Percentiles rank a stretch among this genome's conserved stretches.
Conservation (phyloP, 768 basidiomycete species). For the Mycena alexandri region DNA sequence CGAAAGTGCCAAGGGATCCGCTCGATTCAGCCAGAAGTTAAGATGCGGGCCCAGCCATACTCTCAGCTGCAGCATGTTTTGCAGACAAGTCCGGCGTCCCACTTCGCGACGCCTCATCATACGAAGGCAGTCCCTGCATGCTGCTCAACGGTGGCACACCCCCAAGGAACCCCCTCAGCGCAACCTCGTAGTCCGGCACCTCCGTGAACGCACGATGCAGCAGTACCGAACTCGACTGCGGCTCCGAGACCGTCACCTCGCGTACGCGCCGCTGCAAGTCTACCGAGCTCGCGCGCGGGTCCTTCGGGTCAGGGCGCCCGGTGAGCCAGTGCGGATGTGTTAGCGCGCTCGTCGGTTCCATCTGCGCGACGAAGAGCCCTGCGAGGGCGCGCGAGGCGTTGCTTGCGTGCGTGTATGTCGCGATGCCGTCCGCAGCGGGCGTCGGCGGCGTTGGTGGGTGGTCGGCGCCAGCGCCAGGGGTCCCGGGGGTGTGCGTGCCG, state of each 20-base stretch:
- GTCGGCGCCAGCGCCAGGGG: conserved; percentile 11
- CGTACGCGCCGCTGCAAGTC: conserved; percentile 37
- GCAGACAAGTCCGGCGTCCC: conserved; percentile 23
- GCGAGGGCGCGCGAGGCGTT: conserved; percentile 65
- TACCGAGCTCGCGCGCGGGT: conserved; percentile 32
- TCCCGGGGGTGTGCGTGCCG: conserved; percentile 6
- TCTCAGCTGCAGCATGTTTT: background rate
- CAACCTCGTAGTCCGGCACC: conserved; percentile 90
- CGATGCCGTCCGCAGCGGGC: conserved; percentile 45
- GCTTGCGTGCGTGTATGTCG: conserved; percentile 66
- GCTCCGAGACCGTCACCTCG: conserved; percentile 30
- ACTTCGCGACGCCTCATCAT: conserved; percentile 72
- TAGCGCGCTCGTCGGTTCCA: conserved; percentile 72
- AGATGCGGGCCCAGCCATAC: too few relatives aligned
- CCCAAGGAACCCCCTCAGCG: conserved; percentile 89
- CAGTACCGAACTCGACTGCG: conserved; percentile 45
- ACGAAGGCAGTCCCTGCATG: conserved; percentile 85
- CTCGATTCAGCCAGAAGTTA: too few relatives aligned
- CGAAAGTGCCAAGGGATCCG: too few relatives aligned
- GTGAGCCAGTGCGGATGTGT: conserved; percentile 56
- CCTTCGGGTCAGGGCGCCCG: conserved; percentile 52
- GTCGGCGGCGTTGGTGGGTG: conserved; percentile 37
- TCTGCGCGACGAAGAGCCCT: conserved; percentile 65
- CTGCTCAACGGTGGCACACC: conserved; percentile 89
- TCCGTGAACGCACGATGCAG: conserved; percentile 76